Evolutionary conservation across 805 yeast genomes (phyloP), one percentile per base, ranked within the genome.

Genomic region (Pichia ethanolica): DNA sequence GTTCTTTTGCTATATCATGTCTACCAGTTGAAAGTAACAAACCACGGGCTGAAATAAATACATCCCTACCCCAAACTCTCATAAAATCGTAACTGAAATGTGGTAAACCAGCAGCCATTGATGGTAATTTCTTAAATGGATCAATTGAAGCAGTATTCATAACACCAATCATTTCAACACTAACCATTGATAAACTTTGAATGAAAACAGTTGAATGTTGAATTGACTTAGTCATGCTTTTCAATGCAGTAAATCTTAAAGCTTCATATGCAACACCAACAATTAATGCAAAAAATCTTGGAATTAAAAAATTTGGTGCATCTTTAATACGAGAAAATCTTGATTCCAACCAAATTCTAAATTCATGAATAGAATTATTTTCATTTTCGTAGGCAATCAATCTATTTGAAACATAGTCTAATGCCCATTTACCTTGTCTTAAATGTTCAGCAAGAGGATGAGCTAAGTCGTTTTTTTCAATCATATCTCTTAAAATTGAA

Each of bases 21-120:
- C 98, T 73, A 10, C 85, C 90, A 0, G 97, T 78, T 1, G 86
- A 82, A 27, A 89, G 69, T 49, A 89, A 68, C 44, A 91, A 71
- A 0, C 99, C 99, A 53, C 96, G 73, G 40, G 86, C 73, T 0
- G 97, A 78, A 42, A 91, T 84, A 63, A 93, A 93, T 0, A 89
- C 95, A 67, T 91, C 99, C 62, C 99, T 78, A 26, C 99, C 99
- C 99, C 99, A 91, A 64, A 97, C 89, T 65, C 99, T 77, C 96
- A 91, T 89, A 66, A 86, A 90, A 55, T 85, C 89, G 51, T 77
- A 78, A 62, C 93, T 83, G 69, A 91, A 91, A 67, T 89, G 97
- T 2, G 99, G 99, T 53, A 91, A 74, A 1, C 98, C 99, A 1
- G 99, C 99, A 13, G 98, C 96, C 78, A 91, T 73, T 39, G 87